Evolutionary conservation across 169 alveolate species (phyloP), one percentile per base, ranked within the genome.

Genomic region (Neospora caninum): DNA sequence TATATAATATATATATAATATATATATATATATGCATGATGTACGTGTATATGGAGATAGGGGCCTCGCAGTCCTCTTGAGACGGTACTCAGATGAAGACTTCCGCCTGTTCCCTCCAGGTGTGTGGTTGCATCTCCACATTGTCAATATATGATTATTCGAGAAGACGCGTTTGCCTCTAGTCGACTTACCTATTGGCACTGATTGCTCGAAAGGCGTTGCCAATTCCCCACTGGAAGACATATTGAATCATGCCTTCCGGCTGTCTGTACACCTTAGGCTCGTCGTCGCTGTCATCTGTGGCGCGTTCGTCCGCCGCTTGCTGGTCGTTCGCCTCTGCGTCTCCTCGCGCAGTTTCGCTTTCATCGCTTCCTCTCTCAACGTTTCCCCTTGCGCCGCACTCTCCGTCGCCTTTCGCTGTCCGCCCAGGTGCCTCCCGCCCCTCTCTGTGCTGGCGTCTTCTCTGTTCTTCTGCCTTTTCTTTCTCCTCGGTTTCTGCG

Each of bases 181-280:
- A n/a, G n/a, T n/a, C n/a, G n/a, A n/a, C 73, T 64, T 29, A 82
- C 89, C 89, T 38, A 34, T 82, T 82, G 6, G 64, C 89, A 41
- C 67, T 82, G 89, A 82, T 41, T 13, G 89, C 53, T 18, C 89
- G 89, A 25, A 82, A 82, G 89, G 89, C 64, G 64, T 82, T 82
- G 0, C 89, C 89, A 7, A 82, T 82, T 13, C 89, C 89, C 89
- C 89, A 82, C 89, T 82, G 89, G 36, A 82, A 82, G 53, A 82
- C 89, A 31, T 41, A 49, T 36, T 82, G 89, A 29, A 82, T 49
- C 67, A 41, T 41, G 69, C 89, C 89, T 36, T 82, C 89, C 31
- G 69, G 89, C 89, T 82, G 89, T 82, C 89, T 82, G 64, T 82
- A 82, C 89, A 82, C 89, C 64, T 22, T 43, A 18, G 53, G 38